A percentile compares a stretch with the other conserved stretches of the same genome.
Conservation (phyloP, 768 basidiomycete species). For the Lyophyllum decastes region DNA sequence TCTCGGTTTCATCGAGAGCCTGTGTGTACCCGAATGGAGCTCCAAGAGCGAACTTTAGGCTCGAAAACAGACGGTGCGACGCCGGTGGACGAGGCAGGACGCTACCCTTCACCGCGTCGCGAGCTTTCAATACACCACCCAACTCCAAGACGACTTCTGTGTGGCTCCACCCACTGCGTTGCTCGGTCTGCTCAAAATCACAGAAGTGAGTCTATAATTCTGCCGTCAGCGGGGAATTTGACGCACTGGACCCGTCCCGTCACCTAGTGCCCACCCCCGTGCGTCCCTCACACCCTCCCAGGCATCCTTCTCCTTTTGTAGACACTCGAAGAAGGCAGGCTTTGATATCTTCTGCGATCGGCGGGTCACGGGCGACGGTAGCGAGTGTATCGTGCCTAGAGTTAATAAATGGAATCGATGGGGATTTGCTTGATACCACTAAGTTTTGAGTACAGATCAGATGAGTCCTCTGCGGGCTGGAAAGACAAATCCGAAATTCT, state of each 20-base stretch:
- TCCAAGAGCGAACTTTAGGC: slow-evolving; percentile 43
- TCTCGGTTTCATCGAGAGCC: slow-evolving; percentile 34
- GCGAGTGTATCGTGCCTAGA: slow-evolving; percentile 80
- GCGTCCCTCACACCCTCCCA: slow-evolving; percentile 59
- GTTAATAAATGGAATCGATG: slow-evolving; percentile 84
- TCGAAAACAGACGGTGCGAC: slow-evolving; percentile 54
- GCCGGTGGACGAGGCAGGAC: slow-evolving; percentile 21
- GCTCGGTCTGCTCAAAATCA: slow-evolving; percentile 10
- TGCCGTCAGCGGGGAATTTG: not conserved
- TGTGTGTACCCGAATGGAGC: slow-evolving; percentile 33
- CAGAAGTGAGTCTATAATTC: slow-evolving; percentile 16
- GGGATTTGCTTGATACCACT: slow-evolving; percentile 74
- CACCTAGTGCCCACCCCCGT: slow-evolving; percentile 55
- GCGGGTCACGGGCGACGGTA: slow-evolving; percentile 84
- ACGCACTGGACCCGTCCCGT: slow-evolving; percentile 15
- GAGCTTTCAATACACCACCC: slow-evolving; percentile 58
- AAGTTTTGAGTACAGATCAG: not conserved
- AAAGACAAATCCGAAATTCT: slow-evolving; percentile 14
- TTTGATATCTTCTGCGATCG: slow-evolving; percentile 84
- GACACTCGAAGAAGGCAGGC: slow-evolving; percentile 78
- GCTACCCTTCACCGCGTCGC: slow-evolving; percentile 27
- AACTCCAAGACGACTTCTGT: slow-evolving; percentile 53
- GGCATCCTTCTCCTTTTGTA: slow-evolving; percentile 58
- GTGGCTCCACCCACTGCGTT: slow-evolving; percentile 50
- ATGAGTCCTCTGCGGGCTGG: not conserved